Evolutionary conservation across 2,329 filamentous ascomycete genomes (phyloP).

Genomic region (Penicillium sp.): DNA sequence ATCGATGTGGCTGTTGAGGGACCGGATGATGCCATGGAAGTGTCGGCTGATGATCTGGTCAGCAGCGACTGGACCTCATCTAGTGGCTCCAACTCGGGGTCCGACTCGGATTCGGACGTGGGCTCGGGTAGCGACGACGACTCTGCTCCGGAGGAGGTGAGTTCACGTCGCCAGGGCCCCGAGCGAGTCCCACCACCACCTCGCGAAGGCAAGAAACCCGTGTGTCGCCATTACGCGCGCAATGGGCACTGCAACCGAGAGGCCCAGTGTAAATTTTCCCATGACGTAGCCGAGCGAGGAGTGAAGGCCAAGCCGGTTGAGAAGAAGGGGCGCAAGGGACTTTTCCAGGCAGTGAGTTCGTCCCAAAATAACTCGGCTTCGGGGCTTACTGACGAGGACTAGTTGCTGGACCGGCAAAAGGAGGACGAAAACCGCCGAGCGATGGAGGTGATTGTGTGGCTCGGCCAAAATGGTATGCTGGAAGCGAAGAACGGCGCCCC

Average conservation of each 20-base stretch:
- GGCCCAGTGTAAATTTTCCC: slow-evolving; percentile 42
- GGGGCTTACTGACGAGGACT: too few species aligned
- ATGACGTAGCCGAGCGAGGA: slow-evolving; percentile 35
- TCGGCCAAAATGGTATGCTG: slow-evolving; percentile 44
- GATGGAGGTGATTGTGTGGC: slow-evolving; percentile 43
- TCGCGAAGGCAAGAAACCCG: slow-evolving; percentile 32
- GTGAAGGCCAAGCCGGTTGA: slow-evolving; percentile 21
- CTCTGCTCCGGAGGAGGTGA: slow-evolving; percentile 43
- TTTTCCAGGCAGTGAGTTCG: slow-evolving; percentile 45
- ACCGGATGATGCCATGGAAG: slow-evolving; percentile 11
- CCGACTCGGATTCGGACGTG: slow-evolving; percentile 22
- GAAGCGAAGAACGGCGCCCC: slow-evolving; percentile 21
- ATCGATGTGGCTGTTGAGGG: slow-evolving; percentile 4
- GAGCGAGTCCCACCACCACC: slow-evolving; percentile 41
- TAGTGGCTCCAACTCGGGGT: slow-evolving; percentile 31
- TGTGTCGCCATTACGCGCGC: slow-evolving; percentile 44
- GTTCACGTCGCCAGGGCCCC: slow-evolving; percentile 41
- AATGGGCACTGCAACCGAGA: slow-evolving; percentile 45
- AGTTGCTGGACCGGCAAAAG: slow-evolving; percentile 44
- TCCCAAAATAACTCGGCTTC: too few species aligned
- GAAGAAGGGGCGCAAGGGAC: slow-evolving; percentile 39
- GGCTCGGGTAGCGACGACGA: slow-evolving; percentile 29
- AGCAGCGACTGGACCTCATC: slow-evolving; percentile 42
- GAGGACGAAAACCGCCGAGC: slow-evolving; percentile 43
- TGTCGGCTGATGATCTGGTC: slow-evolving; percentile 21